These are phyloP conservation scores for Lathyrus sativus DNA, from an alignment of 306 rosid species.

Conservation along the genomic window DNA sequence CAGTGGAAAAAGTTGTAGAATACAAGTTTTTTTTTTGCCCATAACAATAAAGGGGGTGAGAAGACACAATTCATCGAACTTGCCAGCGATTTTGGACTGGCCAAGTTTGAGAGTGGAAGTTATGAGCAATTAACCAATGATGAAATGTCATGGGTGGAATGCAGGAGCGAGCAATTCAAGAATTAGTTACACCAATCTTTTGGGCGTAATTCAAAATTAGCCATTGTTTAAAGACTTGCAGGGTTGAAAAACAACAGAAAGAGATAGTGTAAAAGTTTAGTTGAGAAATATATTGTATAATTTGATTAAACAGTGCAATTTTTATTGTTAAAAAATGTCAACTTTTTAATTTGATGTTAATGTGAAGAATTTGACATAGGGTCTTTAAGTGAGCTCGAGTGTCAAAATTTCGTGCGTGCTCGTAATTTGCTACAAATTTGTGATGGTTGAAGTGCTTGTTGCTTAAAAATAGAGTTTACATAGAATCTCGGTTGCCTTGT, in stretches of 20 bases:
- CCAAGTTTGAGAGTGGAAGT: conserved; percentile 30
- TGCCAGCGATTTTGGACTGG: conserved; percentile 33
- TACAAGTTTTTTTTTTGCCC: conserved; percentile 40
- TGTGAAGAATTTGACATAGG: not conserved
- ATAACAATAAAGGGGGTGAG: conserved; percentile 42
- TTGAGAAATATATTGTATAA: conserved; percentile 15
- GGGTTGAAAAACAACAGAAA: conserved; percentile 32
- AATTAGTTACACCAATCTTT: conserved; percentile 9
- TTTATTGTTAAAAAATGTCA: not conserved
- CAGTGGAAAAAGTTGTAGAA: conserved; percentile 37
- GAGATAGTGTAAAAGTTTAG: conserved; percentile 16
- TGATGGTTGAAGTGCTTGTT: not conserved
- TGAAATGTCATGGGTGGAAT: conserved; percentile 3
- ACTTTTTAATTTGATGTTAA: not conserved
- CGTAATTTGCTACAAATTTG: not conserved
- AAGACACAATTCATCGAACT: conserved; percentile 24
- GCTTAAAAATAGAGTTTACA: not conserved
- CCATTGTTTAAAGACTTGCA: not conserved
- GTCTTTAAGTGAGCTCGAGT: not conserved
- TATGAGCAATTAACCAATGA: conserved; percentile 10
- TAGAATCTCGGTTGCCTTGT: not conserved
- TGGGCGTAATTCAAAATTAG: conserved; percentile 1
- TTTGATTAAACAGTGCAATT: conserved; percentile 2
- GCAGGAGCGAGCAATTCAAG: not conserved
- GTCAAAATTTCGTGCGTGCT: not conserved